Percentiles rank a stretch among this genome's conserved stretches.
Conservation (phyloP, 1,139 yeast genomes). For the Saccharomyces hybrid region DNA sequence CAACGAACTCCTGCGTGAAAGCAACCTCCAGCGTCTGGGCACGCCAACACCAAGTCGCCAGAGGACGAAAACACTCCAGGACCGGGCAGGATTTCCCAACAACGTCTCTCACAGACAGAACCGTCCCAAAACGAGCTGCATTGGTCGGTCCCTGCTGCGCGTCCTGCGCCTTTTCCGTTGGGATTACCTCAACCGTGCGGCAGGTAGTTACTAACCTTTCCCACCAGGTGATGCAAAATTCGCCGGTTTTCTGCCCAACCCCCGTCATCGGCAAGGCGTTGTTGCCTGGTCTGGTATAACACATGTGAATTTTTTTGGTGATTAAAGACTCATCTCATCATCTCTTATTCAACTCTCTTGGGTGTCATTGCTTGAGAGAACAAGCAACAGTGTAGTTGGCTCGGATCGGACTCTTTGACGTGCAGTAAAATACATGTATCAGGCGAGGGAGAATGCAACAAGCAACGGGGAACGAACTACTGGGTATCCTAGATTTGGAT, state of each 20-base stretch:
- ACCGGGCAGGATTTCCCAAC: neutral
- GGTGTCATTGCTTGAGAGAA: neutral
- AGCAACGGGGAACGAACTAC: slow-evolving; percentile 5
- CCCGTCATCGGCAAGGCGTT: slow-evolving; percentile 1
- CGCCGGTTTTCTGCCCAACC: neutral
- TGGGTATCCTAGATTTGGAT: slow-evolving; percentile 25
- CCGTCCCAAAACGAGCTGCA: neutral
- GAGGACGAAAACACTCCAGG: neutral
- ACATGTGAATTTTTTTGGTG: neutral
- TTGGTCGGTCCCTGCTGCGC: neutral
- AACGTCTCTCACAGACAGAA: neutral
- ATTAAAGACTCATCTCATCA: neutral
- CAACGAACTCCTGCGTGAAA: too few relatives aligned
- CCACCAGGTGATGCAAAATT: neutral
- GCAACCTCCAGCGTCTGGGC: too few relatives aligned
- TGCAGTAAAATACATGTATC: slow-evolving; percentile 1
- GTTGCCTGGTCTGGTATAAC: neutral
- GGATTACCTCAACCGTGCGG: neutral
- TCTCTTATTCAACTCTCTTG: neutral
- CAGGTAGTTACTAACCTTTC: neutral
- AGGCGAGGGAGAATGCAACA: neutral
- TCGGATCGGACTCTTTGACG: slow-evolving; percentile 1
- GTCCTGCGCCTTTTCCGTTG: neutral
- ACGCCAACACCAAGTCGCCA: too few relatives aligned
- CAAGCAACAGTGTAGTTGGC: neutral